Base-by-base conservation (phyloP, 2,329 filamentous ascomycete species). In the Teratosphaeriaceae sp. region DNA sequence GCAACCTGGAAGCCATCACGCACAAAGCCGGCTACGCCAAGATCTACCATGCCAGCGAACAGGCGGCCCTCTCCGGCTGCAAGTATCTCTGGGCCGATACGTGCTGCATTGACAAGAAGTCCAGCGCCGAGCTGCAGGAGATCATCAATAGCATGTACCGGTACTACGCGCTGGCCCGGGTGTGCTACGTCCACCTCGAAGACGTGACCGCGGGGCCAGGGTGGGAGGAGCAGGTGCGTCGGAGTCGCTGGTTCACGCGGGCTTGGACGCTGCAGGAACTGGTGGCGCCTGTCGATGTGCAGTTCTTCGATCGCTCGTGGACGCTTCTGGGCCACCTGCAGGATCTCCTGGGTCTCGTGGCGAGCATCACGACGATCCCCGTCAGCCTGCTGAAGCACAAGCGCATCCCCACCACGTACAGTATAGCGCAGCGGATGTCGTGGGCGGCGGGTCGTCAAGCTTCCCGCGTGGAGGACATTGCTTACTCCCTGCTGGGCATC, bases 21-120 rank as follows among this genome's bases (percentile, higher is more conserved):
- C 42, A 20, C 3, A 44, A 44, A 23, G 5, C 29, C 8, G 43
- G 44, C 6, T 50, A 41, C 30, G n/a, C 2, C 1, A 54, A 54
- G 40, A 40, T 52, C 18, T 16, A 40, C 1, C 37, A 19, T 19
- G 23, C 30, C 3, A 43, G 46, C 21, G 20, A 36, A 11, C 43
- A 46, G 43, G 52, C 49, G 6, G 22, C n/a, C 3, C 12, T 18
- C 5, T 45, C 51, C 34, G 40, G 40, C 1, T 39, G 51, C 4
- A 6, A 44, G 2, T 53, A 54, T 30, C 33, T 44, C 12, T 55
- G 51, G 52, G 31, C 49, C 15, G 52, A 54, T 33, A 53, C 46
- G 3, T 46, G 44, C 35, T 54, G 52, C 21, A 53, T 54, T 26
- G 45, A 58, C 43, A 55, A 54, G 41, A 31, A 31, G n/a, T 35